A percentile compares a stretch with the other conserved stretches of the same genome.
phyloP scores from a whole-genome alignment of 1,284 basidiomycete genomes.

The Ceraceosorus guamensis region DNA sequence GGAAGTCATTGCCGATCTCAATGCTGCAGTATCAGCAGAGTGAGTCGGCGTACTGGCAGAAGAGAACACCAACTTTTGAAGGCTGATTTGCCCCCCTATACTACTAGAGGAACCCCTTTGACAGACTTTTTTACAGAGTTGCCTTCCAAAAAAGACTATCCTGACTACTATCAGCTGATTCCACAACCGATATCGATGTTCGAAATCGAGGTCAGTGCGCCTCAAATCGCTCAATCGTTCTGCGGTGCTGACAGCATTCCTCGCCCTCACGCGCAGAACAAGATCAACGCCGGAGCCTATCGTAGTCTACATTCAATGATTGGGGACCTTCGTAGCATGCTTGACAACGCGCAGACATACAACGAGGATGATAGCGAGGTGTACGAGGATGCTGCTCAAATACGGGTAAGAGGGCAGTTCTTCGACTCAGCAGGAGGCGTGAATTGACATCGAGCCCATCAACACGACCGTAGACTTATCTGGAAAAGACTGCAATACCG shows the following conservation, averaged over 20 bases:
- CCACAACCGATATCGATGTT: slow-evolving; percentile 30
- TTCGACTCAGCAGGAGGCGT: neutral
- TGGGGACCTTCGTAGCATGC: slow-evolving; percentile 37
- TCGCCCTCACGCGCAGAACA: neutral
- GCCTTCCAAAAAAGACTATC: slow-evolving; percentile 31
- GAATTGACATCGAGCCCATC: neutral
- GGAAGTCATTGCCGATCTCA: no score
- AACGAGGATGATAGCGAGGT: slow-evolving; percentile 31
- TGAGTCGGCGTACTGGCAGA: no score
- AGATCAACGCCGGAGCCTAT: slow-evolving; percentile 30
- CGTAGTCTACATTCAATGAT: slow-evolving; percentile 37
- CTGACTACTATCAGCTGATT: slow-evolving; percentile 45
- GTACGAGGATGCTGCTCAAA: slow-evolving; percentile 38
- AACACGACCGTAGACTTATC: slow-evolving; percentile 12
- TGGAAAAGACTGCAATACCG: slow-evolving; percentile 38
- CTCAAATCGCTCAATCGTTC: no score
- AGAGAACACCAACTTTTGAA: no score
- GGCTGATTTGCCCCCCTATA: no score
- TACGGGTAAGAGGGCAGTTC: slow-evolving; percentile 12
- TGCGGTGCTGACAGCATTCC: no score
- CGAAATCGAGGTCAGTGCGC: slow-evolving; percentile 16
- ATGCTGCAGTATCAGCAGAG: no score
- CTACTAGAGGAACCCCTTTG: slow-evolving; percentile 6
- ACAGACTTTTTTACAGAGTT: slow-evolving; percentile 35
- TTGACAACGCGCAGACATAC: slow-evolving; percentile 43